Conservation (phyloP, 78 protist species). For the Dictyostelium brefeldianum region DNA sequence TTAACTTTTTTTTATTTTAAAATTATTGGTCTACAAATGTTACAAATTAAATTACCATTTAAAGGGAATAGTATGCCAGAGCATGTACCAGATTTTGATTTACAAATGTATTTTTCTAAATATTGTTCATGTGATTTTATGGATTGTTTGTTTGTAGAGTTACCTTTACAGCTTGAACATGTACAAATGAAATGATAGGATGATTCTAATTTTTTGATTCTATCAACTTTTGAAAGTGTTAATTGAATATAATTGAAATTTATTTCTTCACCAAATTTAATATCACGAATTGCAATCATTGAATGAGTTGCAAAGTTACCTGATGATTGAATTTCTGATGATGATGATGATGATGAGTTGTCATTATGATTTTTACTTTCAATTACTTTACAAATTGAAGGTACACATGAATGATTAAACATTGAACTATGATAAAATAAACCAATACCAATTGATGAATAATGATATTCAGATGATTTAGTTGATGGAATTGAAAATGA, state of each 20-base stretch:
- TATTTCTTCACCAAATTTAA: constrained; percentile 23
- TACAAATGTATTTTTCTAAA: constrained; percentile 29
- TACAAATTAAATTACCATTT: constrained; percentile 7
- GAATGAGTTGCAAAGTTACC: constrained; percentile 1
- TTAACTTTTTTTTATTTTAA: constrained; percentile 20
- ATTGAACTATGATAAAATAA: not conserved
- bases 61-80: constrained; percentile 26
- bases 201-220: constrained; percentile 5
- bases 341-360: not conserved
- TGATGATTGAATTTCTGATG: not conserved
- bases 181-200: constrained; percentile 26
- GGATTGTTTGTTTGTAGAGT: not conserved
- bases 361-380: not conserved
- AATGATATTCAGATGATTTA: not conserved
- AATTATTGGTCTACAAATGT: constrained; percentile 24
- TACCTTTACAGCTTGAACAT: constrained; percentile 32
- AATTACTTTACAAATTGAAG: constrained; percentile 29
- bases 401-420: constrained; percentile 60
- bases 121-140: constrained; percentile 6
- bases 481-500: constrained; percentile 25
- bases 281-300: constrained; percentile 53
- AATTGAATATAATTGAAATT: constrained; percentile 43
- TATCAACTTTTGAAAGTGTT: not conserved
- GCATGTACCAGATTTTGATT: not conserved
- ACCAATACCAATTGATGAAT: constrained; percentile 46